Conservation (phyloP, 1,139 yeast genomes). For the Blastobotrys serpentis region DNA sequence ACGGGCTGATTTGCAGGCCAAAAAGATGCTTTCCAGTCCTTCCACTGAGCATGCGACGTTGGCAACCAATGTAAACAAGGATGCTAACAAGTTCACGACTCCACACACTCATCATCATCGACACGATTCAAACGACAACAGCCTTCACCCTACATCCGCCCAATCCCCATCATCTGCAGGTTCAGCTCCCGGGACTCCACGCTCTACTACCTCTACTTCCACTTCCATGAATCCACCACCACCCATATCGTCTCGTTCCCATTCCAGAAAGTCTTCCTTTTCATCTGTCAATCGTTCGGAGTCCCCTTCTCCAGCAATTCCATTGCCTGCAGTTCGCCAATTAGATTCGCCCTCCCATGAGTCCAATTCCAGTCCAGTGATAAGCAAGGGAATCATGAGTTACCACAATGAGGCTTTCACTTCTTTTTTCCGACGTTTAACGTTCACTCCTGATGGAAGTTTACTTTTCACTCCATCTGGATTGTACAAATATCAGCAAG, state of each 20-base stretch:
- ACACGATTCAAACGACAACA: conserved; percentile 14
- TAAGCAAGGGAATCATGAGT: conserved; percentile 33
- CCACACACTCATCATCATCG: conserved; percentile 12
- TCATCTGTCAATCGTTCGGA: conserved; percentile 28
- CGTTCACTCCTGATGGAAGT: conserved; percentile 88
- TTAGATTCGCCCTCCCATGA: conserved; percentile 35
- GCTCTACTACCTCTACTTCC: conserved; percentile 16
- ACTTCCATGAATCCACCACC: conserved; percentile 33
- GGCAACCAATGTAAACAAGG: conserved; percentile 7
- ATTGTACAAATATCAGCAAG: conserved; percentile 44
- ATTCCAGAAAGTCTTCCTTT: conserved; percentile 34
- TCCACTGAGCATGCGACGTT: conserved; percentile 11
- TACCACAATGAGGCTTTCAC: conserved; percentile 86
- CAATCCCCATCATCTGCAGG: conserved; percentile 3
- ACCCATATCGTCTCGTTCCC: conserved; percentile 23
- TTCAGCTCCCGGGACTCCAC: conserved; percentile 16
- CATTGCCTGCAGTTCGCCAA: conserved; percentile 45
- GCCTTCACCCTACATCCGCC: conserved; percentile 7
- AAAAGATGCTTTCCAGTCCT: conserved; percentile 2
- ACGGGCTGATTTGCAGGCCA: conserved; percentile 45
- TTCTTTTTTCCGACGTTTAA: conserved; percentile 81
- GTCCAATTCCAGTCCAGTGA: conserved; percentile 14
- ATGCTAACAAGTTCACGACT: conserved; percentile 14
- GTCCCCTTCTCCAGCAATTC: conserved; percentile 35
- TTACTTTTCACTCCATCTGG: conserved; percentile 84